These are phyloP conservation scores for Piper longum DNA, from an alignment of 164 flowering plant species.

Conservation along the genomic window DNA sequence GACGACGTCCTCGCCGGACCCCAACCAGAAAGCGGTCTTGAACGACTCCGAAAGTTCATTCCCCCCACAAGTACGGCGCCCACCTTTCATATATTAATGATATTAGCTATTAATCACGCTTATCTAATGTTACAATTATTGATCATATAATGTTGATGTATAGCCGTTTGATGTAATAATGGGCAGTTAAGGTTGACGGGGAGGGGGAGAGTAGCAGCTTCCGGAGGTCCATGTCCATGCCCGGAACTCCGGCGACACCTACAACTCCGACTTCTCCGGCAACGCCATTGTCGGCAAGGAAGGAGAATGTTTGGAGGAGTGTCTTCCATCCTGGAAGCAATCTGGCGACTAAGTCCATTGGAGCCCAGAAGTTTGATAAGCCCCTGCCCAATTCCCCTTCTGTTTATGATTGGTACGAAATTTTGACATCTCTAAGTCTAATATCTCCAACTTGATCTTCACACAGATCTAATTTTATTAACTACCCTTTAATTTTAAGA, in stretches of 20 bases:
- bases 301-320: constrained; percentile 93
- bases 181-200: constrained; percentile 1
- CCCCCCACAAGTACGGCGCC: constrained; percentile 4
- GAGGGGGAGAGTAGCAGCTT: constrained; percentile 9
- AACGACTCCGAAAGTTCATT: constrained; percentile 47
- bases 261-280: constrained; percentile 44
- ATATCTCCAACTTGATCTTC: too few relatives aligned
- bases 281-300: constrained; percentile 19
- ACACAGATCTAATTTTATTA: too few relatives aligned
- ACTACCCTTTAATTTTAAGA: too few relatives aligned
- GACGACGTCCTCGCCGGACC: constrained; percentile 86
- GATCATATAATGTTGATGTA: too few relatives aligned
- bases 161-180: too few relatives aligned
- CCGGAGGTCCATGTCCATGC: constrained; percentile 52
- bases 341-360: constrained; percentile 53
- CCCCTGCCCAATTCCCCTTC: constrained; percentile 81
- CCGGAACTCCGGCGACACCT: constrained; percentile 29
- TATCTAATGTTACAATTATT: too few relatives aligned
- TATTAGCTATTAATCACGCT: background rate
- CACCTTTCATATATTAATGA: background rate
- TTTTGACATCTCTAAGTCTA: too few relatives aligned
- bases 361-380: constrained; percentile 55
- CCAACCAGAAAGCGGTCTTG: constrained; percentile 70
- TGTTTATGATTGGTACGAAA: constrained; percentile 75
- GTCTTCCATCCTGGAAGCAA: constrained; percentile 95